Conservation (phyloP, 306 rosid genomes). For the Vigna nakashimae region DNA sequence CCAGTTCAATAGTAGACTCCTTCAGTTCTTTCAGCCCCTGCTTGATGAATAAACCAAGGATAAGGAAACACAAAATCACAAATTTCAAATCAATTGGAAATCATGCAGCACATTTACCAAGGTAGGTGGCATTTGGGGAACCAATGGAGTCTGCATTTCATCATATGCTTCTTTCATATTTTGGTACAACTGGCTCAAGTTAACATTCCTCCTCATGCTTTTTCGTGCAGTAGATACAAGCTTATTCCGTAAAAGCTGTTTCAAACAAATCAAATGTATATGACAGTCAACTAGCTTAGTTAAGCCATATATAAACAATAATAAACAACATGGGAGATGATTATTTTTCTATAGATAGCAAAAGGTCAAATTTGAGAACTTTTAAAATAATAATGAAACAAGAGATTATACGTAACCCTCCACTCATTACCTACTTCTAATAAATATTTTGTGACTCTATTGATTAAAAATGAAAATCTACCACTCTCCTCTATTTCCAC, state of each 20-base stretch:
- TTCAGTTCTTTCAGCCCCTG: constrained; percentile 90
- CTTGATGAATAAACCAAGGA: constrained; percentile 31
- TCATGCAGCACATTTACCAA: constrained; percentile 60
- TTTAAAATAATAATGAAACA: constrained; percentile 4
- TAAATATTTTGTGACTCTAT: not conserved
- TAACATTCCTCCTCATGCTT: constrained; percentile 71
- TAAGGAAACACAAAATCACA: constrained; percentile 24
- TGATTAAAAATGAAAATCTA: not conserved
- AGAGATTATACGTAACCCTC: not conserved
- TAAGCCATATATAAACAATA: not conserved
- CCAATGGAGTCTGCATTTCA: constrained; percentile 92
- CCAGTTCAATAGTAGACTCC: constrained; percentile 80
- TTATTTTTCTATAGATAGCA: not conserved
- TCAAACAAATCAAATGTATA: constrained; percentile 45
- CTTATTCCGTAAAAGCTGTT: constrained; percentile 83
- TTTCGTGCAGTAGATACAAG: constrained; percentile 78
- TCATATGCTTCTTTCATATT: constrained; percentile 87
- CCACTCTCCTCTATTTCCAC: not conserved
- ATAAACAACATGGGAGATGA: constrained; percentile 15
- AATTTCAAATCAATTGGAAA: constrained; percentile 36
- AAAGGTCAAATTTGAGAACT: constrained; percentile 7
- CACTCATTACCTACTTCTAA: not conserved
- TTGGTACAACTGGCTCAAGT: constrained; percentile 79
- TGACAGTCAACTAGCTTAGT: constrained; percentile 1
- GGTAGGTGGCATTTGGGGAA: constrained; percentile 78